Conservation (phyloP, 176 grass and related monocot genomes). For the Triticum monococcum region DNA sequence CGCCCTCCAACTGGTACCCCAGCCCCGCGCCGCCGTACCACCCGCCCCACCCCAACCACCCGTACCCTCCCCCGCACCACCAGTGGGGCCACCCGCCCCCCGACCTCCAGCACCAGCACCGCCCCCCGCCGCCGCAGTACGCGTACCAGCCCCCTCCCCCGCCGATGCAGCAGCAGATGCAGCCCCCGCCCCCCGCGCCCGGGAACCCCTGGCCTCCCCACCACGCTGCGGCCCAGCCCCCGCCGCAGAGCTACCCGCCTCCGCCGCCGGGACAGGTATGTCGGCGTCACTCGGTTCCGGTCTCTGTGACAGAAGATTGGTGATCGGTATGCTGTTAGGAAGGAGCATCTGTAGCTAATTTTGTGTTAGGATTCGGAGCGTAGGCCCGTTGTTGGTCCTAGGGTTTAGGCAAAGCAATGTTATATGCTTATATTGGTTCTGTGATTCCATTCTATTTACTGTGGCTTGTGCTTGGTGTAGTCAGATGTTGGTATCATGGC, state of each 20-base stretch:
- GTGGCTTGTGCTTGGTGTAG: background rate
- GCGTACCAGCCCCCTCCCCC: conserved; percentile 43
- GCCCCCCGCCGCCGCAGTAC: conserved; percentile 31
- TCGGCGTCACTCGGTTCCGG: background rate
- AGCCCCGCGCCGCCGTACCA: conserved; percentile 23
- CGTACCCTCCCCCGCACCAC: conserved; percentile 45
- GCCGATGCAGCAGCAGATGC: conserved; percentile 16
- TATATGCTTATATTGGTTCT: background rate
- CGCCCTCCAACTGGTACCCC: conserved; percentile 37
- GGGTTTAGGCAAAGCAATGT: background rate
- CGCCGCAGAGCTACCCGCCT: conserved; percentile 32
- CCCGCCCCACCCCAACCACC: conserved; percentile 27
- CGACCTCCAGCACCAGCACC: conserved; percentile 33
- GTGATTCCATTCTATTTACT: background rate
- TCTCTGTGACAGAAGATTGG: background rate
- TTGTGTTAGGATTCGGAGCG: conserved; percentile 18
- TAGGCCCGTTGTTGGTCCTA: background rate
- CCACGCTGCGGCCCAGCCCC: conserved; percentile 19
- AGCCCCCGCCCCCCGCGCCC: conserved; percentile 17
- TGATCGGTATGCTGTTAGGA: background rate
- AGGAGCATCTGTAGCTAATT: background rate
- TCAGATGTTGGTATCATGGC: background rate
- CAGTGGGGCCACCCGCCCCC: conserved; percentile 53
- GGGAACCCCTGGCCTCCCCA: conserved; percentile 44
- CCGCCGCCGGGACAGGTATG: conserved; percentile 52